These are phyloP conservation scores for Cystofilobasidium macerans DNA, from an alignment of 768 basidiomycete species.

Conservation along the genomic window DNA sequence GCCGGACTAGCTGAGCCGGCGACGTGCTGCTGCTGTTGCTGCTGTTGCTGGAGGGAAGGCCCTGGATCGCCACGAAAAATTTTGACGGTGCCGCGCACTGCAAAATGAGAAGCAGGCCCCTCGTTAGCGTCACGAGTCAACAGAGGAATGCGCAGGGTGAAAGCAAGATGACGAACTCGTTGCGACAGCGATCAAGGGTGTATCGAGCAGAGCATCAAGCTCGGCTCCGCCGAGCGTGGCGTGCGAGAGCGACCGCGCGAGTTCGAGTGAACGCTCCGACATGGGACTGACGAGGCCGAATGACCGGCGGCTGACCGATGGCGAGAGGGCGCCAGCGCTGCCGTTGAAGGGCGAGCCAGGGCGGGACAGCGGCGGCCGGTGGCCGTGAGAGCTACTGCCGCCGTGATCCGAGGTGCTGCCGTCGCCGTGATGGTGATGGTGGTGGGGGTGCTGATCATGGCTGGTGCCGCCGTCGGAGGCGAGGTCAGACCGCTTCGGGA, in stretches of 20 bases:
- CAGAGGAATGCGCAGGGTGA: neutral
- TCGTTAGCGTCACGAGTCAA: neutral
- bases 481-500: neutral
- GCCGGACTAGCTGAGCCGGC: no score
- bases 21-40: neutral
- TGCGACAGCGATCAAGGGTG: constrained; percentile 11
- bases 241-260: constrained; percentile 4
- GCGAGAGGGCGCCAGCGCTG: neutral
- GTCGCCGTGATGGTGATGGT: no score
- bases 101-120: neutral
- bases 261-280: neutral
- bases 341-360: neutral
- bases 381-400: no score
- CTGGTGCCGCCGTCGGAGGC: neutral
- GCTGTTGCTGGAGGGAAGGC: neutral
- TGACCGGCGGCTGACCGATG: neutral
- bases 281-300: neutral
- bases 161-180: constrained; percentile 7
- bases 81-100: constrained; percentile 16
- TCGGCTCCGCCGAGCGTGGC: constrained; percentile 2
- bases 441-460: no score
- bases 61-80: constrained; percentile 14
- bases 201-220: constrained; percentile 1
- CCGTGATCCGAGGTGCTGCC: no score
- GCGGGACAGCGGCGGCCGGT: neutral